Conservation (phyloP, 352 stramenopile species). For the Globisporangium perplexum region DNA sequence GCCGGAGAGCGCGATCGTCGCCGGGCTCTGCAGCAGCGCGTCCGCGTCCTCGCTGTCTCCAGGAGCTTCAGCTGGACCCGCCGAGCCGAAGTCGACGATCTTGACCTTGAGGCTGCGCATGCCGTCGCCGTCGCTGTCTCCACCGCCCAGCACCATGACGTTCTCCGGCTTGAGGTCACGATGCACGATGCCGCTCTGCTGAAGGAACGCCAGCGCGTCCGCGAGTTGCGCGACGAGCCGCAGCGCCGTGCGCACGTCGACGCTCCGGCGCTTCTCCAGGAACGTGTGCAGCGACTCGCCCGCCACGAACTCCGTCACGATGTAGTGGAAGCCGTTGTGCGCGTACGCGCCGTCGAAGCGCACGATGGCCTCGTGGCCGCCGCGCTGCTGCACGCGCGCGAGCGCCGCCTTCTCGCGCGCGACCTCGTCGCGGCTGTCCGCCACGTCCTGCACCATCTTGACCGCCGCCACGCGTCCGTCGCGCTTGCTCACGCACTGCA, state of each 20-base stretch:
- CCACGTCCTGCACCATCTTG: constrained; percentile 71
- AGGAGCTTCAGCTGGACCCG: constrained; percentile 4
- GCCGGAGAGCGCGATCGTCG: constrained; percentile 45
- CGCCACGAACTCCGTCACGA: constrained; percentile 70
- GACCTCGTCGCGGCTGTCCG: constrained; percentile 50
- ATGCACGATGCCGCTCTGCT: constrained; percentile 59
- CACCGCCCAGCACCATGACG: constrained; percentile 50
- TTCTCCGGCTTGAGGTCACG: constrained; percentile 90
- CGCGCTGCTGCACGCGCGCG: constrained; percentile 35
- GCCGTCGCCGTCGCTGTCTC: constrained; percentile 1
- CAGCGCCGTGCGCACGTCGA: constrained; percentile 39
- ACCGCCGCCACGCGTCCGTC: constrained; percentile 58
- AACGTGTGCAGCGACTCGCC: constrained; percentile 70
- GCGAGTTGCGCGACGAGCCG: constrained; percentile 57
- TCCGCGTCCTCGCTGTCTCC: background rate
- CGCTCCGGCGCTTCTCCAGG: constrained; percentile 42
- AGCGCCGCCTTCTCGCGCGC: constrained; percentile 55
- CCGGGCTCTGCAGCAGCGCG: background rate
- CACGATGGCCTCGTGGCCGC: constrained; percentile 62
- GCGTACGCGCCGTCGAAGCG: constrained; percentile 55
- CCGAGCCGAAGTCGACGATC: constrained; percentile 88
- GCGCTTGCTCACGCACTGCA: constrained; percentile 69
- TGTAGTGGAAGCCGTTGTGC: constrained; percentile 79
- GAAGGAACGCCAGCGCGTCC: constrained; percentile 65
- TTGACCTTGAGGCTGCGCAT: constrained; percentile 44